phyloP scores from a whole-genome alignment of 495 filamentous ascomycete species.

The Penicillium paxilli region DNA sequence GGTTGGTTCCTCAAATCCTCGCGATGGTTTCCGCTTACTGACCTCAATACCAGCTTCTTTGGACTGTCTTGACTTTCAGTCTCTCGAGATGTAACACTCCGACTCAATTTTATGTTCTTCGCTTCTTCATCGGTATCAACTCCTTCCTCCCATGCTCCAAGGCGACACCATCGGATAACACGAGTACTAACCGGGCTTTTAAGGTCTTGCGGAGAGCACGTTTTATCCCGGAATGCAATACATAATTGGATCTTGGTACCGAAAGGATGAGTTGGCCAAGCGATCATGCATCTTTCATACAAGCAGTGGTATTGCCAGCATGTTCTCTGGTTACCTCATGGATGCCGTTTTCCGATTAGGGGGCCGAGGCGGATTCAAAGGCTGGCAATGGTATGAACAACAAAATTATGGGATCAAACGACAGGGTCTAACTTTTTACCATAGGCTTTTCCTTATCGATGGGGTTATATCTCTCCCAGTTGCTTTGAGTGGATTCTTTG shows the following conservation, averaged over 20 bases:
- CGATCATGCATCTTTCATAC: constrained; percentile 65
- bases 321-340: constrained; percentile 62
- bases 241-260: constrained; percentile 51
- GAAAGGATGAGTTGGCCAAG: constrained; percentile 56
- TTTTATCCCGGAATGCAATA: constrained; percentile 51
- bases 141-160: constrained; percentile 19
- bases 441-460: constrained; percentile 44
- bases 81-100: constrained; percentile 46
- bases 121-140: constrained; percentile 56
- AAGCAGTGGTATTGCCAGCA: constrained; percentile 50
- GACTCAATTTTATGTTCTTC: constrained; percentile 53
- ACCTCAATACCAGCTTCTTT: constrained; percentile 41
- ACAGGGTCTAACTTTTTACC: background rate
- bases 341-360: constrained; percentile 52
- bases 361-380: constrained; percentile 47
- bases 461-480: constrained; percentile 49
- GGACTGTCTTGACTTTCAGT: constrained; percentile 54
- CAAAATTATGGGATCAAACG: background rate
- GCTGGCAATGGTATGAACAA: constrained; percentile 42
- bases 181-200: constrained; percentile 15
- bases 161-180: constrained; percentile 34
- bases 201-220: constrained; percentile 44
- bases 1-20: constrained; percentile 11
- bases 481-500: constrained; percentile 55
- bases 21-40: background rate